Evolutionary conservation across 768 basidiomycete species (phyloP), one percentile per base, ranked within the genome.

Genomic region (Collybiopsis luxurians): DNA sequence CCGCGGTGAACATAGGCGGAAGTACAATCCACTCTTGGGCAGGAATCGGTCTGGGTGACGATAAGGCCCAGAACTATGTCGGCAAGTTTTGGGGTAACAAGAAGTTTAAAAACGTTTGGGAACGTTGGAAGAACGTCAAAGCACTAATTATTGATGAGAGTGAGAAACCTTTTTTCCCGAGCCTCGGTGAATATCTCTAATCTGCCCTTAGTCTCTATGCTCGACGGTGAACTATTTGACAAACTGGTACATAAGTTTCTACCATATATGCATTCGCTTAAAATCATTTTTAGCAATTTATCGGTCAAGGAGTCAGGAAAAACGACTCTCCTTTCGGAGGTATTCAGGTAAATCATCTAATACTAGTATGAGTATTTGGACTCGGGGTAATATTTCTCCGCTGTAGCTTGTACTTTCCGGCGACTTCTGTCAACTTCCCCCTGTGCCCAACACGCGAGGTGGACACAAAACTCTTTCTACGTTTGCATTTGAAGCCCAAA

Each of bases 341-440:
- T 4, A 92, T 96, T 45, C 92, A 95, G 77, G 89, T 89, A 40
- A 30, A 34, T 4, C 26, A 15, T 34, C 31, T 58, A 23, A 40
- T 23, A 38, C 21, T 27, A n/a, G 54, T 53, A 30, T 9, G 42
- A 39, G 43, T n/a, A 15, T 24, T 44, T 24, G 50, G 9, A 27
- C 21, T 51, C 21, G n/a, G n/a, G n/a, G n/a, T n/a, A 38, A n/a
- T 2, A 49, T n/a, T 36, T 24, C 17, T 27, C 26, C 9, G 15
- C 10, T n/a, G 15, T 39, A 94, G 88, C 81, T 95, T 52, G 78
- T 90, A 31, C 73, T 95, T 3, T 92, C 88, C 7, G 94, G 94
- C 6, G 94, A 97, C 66, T 95, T 95, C 69, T 95, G 85, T 66
- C 93, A 97, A 69, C 77, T 97, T 0, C 94, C 94, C 10, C 94